Conservation (phyloP, 1,139 yeast species). For the Candida sp. region DNA sequence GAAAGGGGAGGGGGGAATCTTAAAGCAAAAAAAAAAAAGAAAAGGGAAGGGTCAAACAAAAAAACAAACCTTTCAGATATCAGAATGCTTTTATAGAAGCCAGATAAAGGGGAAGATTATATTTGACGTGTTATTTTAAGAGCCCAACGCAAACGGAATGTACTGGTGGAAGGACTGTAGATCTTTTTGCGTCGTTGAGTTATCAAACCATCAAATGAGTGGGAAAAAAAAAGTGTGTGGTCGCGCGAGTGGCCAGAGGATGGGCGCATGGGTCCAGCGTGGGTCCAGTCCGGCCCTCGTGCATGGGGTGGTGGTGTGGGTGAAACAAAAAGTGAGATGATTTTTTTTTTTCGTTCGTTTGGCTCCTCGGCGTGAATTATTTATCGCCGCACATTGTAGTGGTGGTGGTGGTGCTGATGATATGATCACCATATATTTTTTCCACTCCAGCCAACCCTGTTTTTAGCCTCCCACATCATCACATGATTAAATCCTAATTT, state of each 20-base stretch:
- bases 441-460: not conserved
- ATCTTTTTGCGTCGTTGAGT: no score
- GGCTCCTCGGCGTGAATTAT: not conserved
- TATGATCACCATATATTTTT: not conserved
- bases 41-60: not conserved
- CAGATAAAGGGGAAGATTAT: not conserved
- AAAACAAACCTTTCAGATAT: not conserved
- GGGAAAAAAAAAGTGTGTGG: no score
- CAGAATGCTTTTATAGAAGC: not conserved
- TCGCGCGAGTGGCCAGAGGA: no score
- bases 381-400: not conserved
- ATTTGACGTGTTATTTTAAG: not conserved
- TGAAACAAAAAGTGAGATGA: no score
- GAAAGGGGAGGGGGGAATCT: not conserved
- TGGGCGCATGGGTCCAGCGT: no score
- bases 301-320: no score
- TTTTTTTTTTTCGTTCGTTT: not conserved
- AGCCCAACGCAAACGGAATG: no score
- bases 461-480: not conserved
- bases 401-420: no score
- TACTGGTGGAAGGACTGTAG: no score
- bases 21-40: not conserved
- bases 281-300: no score
- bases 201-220: no score
- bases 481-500: no score